Percentiles rank a stretch among this genome's conserved stretches.
Evolutionary conservation across 2,329 filamentous ascomycete species (phyloP).

Genomic region (Xylariaceae sp.): DNA sequence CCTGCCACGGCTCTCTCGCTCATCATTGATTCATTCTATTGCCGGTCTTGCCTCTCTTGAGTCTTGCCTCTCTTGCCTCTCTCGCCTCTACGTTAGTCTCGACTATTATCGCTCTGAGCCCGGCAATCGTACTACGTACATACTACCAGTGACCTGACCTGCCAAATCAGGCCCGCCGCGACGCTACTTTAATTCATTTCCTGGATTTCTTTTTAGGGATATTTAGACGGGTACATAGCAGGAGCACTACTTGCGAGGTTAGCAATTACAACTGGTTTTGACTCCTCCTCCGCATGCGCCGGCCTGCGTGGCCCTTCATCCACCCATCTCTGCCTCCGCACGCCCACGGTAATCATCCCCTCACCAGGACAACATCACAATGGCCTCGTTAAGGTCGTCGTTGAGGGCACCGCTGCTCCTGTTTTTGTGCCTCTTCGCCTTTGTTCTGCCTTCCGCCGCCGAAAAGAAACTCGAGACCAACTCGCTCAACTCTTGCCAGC

Average conservation of each 20-base stretch:
- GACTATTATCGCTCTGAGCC: not conserved
- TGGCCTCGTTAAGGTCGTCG: constrained; percentile 10
- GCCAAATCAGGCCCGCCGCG: not conserved
- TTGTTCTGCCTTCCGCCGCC: constrained; percentile 24
- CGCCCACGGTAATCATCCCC: not conserved
- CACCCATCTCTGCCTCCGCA: not conserved
- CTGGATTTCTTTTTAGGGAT: not conserved
- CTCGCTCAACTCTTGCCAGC: constrained; percentile 70
- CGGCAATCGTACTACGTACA: no score
- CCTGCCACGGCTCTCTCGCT: not conserved
- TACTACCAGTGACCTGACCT: not conserved
- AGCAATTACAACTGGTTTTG: not conserved
- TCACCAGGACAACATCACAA: not conserved
- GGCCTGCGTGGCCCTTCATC: constrained; percentile 6
- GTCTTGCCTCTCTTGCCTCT: not conserved
- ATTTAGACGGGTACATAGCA: not conserved
- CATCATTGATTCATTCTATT: not conserved
- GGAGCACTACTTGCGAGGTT: not conserved
- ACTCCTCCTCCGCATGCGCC: not conserved
- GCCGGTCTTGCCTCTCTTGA: not conserved
- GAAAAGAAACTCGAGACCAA: constrained; percentile 36
- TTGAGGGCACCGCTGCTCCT: constrained; percentile 14
- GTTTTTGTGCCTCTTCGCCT: constrained; percentile 20
- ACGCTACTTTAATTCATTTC: not conserved
- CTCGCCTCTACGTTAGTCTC: not conserved